Evolutionary conservation across 2,329 filamentous ascomycete genomes (phyloP).

Genomic region (Parastagonospora avenae): DNA sequence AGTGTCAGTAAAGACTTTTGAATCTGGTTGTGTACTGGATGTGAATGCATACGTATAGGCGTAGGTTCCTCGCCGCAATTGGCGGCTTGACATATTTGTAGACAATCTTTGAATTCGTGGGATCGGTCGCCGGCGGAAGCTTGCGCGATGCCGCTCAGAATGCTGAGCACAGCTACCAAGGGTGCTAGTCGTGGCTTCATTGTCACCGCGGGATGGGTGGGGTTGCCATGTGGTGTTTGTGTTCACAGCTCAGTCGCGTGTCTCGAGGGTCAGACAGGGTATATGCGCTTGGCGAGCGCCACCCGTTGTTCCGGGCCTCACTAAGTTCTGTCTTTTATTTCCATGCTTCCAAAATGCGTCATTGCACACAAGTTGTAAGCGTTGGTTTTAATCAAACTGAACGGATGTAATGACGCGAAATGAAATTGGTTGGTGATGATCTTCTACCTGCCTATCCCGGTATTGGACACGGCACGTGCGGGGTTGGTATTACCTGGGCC

Average conservation of each 20-base stretch:
- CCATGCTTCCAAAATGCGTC: too few relatives aligned
- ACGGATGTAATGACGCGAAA: not conserved
- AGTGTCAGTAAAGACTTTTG: constrained; percentile 2
- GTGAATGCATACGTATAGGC: constrained; percentile 68
- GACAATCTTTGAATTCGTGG: constrained; percentile 85
- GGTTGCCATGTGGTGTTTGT: constrained; percentile 23
- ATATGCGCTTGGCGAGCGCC: constrained; percentile 2
- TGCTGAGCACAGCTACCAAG: constrained; percentile 10
- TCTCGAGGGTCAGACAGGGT: not conserved
- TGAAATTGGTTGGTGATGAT: not conserved
- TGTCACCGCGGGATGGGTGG: constrained; percentile 4
- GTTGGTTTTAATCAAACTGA: too few relatives aligned
- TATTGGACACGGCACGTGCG: not conserved
- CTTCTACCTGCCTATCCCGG: constrained; percentile 6
- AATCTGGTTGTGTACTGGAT: not conserved
- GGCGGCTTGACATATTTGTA: constrained; percentile 79
- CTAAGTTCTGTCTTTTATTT: too few relatives aligned
- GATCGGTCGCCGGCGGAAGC: constrained; percentile 70
- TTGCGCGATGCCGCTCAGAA: not conserved
- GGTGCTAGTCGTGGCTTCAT: constrained; percentile 34
- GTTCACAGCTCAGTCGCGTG: constrained; percentile 11
- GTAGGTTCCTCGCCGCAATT: constrained; percentile 73
- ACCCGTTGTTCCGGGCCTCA: not conserved
- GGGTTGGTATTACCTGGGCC: not conserved
- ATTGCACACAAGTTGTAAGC: too few relatives aligned